These are phyloP conservation scores for Pichia phayaonensis DNA, from an alignment of 805 yeast species.

Conservation along the genomic window DNA sequence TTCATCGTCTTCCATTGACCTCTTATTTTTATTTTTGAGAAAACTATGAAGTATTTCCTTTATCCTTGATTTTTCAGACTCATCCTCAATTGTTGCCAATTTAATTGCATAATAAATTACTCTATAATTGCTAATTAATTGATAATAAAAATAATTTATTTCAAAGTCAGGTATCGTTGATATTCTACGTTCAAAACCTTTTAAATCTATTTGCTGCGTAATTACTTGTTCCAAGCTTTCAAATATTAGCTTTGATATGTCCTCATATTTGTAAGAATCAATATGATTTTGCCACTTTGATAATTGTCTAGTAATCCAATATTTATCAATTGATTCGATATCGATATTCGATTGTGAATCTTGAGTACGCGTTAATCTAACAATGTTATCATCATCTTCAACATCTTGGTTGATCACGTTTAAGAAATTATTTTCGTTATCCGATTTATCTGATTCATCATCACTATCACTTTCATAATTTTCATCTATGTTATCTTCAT, in stretches of 20 bases:
- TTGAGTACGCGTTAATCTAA: constrained; percentile 12
- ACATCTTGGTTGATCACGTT: constrained; percentile 24
- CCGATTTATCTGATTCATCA: constrained; percentile 11
- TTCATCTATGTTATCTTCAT: constrained; percentile 26
- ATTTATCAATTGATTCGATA: constrained; percentile 25
- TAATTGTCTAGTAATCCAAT: constrained; percentile 49
- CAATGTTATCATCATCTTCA: constrained; percentile 16
- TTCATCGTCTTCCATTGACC: constrained; percentile 5
- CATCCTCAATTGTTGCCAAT: constrained; percentile 17
- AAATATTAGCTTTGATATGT: constrained; percentile 34
- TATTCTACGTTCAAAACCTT: constrained; percentile 48
- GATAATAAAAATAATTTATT: constrained; percentile 40
- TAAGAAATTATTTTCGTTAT: not conserved
- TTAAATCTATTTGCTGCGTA: constrained; percentile 24
- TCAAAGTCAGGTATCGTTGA: constrained; percentile 46
- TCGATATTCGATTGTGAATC: constrained; percentile 4
- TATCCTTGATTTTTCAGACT: constrained; percentile 30
- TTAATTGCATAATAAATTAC: constrained; percentile 25
- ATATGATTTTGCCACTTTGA: constrained; percentile 25
- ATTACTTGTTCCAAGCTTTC: constrained; percentile 31
- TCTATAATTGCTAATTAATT: constrained; percentile 38
- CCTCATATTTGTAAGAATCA: constrained; percentile 33
- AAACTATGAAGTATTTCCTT: constrained; percentile 36
- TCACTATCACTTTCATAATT: constrained; percentile 18
- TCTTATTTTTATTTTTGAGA: constrained; percentile 34